These are phyloP conservation scores for Didymella pinodella DNA, from an alignment of 2,329 filamentous ascomycete species.

Conservation along the genomic window DNA sequence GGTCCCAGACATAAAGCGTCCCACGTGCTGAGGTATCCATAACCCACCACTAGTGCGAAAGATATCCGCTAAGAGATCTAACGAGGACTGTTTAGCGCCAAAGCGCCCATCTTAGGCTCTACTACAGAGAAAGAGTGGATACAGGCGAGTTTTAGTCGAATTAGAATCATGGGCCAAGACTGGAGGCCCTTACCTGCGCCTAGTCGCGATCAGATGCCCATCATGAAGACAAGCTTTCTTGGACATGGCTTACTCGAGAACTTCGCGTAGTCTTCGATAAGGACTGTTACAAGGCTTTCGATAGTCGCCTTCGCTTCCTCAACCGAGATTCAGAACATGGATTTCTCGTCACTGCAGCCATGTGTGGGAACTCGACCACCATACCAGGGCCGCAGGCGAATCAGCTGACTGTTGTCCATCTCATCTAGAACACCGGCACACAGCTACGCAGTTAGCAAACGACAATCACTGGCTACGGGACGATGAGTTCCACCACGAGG, in stretches of 20 bases:
- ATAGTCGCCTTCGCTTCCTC: conserved; percentile 2
- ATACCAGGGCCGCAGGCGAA: neutral
- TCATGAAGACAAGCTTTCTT: neutral
- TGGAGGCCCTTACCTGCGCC: too few species aligned
- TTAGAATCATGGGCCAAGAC: neutral
- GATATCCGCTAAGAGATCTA: neutral
- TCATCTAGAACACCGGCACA: neutral
- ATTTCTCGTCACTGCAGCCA: neutral
- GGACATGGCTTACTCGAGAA: conserved; percentile 4
- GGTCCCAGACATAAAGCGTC: too few species aligned
- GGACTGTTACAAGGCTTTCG: neutral
- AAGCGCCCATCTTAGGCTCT: neutral
- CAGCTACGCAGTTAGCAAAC: neutral
- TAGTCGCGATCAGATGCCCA: neutral
- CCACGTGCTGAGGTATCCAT: too few species aligned
- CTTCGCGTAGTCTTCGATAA: neutral
- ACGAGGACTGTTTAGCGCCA: neutral
- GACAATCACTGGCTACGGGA: neutral
- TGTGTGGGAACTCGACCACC: neutral
- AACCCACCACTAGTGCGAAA: neutral
- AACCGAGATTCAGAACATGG: neutral
- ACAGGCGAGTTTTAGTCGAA: neutral
- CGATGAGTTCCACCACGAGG: neutral
- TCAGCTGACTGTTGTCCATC: neutral
- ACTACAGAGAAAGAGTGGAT: neutral